Conservation (phyloP, 768 basidiomycete species). For the Kwoniella dejecticola region DNA sequence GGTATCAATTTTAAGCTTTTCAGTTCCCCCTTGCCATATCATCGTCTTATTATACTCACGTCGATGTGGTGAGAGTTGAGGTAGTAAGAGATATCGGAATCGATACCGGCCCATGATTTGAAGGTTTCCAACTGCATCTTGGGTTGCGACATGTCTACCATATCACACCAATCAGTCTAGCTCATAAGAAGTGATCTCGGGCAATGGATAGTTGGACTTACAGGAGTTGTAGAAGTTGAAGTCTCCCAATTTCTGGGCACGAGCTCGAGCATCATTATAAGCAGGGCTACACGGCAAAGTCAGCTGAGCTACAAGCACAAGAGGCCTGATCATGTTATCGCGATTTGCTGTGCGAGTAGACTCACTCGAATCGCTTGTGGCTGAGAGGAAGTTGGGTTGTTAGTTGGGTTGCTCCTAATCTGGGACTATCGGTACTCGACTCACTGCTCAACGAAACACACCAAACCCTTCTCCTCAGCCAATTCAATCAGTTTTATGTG, state of each 20-base stretch:
- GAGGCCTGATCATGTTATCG: no score
- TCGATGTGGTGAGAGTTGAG: conserved; percentile 91
- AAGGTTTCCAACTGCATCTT: conserved; percentile 94
- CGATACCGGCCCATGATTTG: conserved; percentile 91
- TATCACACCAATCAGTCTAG: neutral
- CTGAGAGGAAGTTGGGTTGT: no score
- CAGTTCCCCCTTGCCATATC: neutral
- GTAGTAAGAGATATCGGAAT: conserved; percentile 93
- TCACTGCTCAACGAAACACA: conserved; percentile 91
- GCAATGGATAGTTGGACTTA: conserved; percentile 11
- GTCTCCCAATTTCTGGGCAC: conserved; percentile 70
- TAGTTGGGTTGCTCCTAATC: no score
- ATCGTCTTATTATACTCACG: conserved; percentile 22
- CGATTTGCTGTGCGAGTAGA: no score
- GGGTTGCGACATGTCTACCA: conserved; percentile 85
- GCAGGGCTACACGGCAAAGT: conserved; percentile 69
- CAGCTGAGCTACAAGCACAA: no score
- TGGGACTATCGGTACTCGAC: no score
- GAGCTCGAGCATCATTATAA: conserved; percentile 84
- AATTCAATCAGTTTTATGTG: conserved; percentile 76
- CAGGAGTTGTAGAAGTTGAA: conserved; percentile 92
- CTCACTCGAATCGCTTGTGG: conserved; percentile 61
- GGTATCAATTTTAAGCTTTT: conserved; percentile 51
- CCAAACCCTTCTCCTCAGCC: conserved; percentile 74
- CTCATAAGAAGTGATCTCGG: neutral